phyloP scores from a whole-genome alignment of 306 rosid species.

The Cucumis melo region DNA sequence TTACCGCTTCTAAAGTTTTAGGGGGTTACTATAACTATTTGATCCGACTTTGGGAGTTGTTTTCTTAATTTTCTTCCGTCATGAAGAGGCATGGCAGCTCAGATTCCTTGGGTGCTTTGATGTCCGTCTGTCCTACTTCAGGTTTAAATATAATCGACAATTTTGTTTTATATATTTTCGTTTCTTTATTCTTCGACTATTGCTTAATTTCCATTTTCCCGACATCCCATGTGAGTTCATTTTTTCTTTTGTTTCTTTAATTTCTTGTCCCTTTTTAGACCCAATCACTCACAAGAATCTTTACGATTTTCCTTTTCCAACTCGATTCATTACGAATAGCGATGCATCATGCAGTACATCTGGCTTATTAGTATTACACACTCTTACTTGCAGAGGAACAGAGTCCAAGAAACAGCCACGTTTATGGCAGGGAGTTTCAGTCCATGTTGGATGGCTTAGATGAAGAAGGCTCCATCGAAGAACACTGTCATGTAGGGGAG shows the following conservation, averaged over 20 bases:
- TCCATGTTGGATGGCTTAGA: conserved; percentile 71
- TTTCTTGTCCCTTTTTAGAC: not conserved
- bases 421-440: conserved; percentile 57
- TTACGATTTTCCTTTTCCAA: not conserved
- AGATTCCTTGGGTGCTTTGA: conserved; percentile 25
- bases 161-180: not conserved
- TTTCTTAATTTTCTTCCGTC: not conserved
- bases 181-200: not conserved
- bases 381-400: conserved; percentile 17
- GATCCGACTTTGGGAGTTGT: not conserved
- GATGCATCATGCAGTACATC: not conserved
- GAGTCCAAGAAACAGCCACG: conserved; percentile 10
- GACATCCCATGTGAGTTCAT: not conserved
- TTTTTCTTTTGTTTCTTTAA: not conserved
- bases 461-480: conserved; percentile 62
- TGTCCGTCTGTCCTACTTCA: conserved; percentile 37
- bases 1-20: not conserved
- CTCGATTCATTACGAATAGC: not conserved
- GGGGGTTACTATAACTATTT: not conserved
- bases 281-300: not conserved
- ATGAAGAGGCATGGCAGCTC: conserved; percentile 46
- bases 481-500: conserved; percentile 45
- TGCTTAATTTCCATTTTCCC: not conserved
- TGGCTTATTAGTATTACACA: not conserved
- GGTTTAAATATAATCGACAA: conserved; percentile 19